Evolutionary conservation across 306 rosid genomes (phyloP), one percentile per base, ranked within the genome.

Genomic region (Ochetophila trinervis): DNA sequence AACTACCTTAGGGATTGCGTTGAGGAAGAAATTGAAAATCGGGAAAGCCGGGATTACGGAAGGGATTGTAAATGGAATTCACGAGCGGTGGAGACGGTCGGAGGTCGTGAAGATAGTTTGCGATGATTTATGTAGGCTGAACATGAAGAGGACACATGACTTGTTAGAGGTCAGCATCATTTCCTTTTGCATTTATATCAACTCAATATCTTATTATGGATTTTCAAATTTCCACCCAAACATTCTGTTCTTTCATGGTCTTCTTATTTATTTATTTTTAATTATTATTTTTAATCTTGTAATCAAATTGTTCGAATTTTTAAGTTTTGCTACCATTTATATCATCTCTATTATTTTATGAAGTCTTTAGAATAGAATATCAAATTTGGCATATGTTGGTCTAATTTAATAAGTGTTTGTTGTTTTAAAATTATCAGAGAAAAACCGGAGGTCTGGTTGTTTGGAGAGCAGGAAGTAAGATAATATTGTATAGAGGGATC

Each of bases 131-230:
- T 85, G 80, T 45, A 83, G 75, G 68, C 40, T 82, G 70, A 92
- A 92, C 85, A 92, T 92, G 96, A 89, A 86, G 82, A 81, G 93
- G 76, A 92, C 95, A 24, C 98, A 92, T 79, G 95, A 92, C 30
- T 69, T 92, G 65, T 70, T 92, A 80, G 96, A 92, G 98, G 98
- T 92, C 65, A 68, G 81, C 21, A 66, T 51, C 55, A 15, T 47
- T 53, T 20, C 51, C 23, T 51, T 52, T 19, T 2, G 20, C 35
- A 17, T 17, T 47, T 63, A 5, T 27, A 17, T 10, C 4, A 40
- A 3, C 8, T 23, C 60, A 30, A 44, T 16, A 5, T 24, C 17
- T 48, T 59, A 13, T 40, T 24, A 22, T 52, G 3, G 53, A 23
- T 32, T 63, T 48, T 32, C 57, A 48, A 35, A 23, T 15, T 16